Percentiles rank a stretch among this genome's conserved stretches.
phyloP scores from a whole-genome alignment of 495 filamentous ascomycete species.

The Aspergillus carlsbadensis region DNA sequence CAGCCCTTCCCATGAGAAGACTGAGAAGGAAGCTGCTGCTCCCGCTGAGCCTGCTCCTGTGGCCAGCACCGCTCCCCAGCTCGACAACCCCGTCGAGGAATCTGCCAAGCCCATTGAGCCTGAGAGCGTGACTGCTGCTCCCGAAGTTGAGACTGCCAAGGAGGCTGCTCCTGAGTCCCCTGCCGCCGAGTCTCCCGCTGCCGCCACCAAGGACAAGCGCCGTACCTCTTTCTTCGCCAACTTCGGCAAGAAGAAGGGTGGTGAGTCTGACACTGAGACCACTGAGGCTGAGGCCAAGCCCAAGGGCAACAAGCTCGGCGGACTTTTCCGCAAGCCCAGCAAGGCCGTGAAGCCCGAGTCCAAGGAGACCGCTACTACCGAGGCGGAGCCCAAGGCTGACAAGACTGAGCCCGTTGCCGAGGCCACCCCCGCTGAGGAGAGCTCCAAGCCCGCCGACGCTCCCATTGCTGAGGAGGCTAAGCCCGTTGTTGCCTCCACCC shows the following conservation, averaged over 20 bases:
- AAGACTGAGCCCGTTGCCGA: conserved; percentile 33
- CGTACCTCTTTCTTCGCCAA: conserved; percentile 56
- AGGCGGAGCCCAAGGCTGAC: conserved; percentile 27
- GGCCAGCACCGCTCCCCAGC: conserved; percentile 50
- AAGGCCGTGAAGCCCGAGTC: conserved; percentile 48
- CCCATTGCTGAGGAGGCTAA: conserved; percentile 34
- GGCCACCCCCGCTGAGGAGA: conserved; percentile 35
- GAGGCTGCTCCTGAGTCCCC: conserved; percentile 35
- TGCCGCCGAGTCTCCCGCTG: conserved; percentile 29
- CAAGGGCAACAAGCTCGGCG: conserved; percentile 52
- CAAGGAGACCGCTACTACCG: conserved; percentile 33
- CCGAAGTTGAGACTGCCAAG: conserved; percentile 42
- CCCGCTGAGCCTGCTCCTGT: conserved; percentile 44
- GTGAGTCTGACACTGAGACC: conserved; percentile 49
- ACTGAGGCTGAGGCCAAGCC: conserved; percentile 51
- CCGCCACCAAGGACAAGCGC: conserved; percentile 50
- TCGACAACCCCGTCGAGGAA: conserved; percentile 51
- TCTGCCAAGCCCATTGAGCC: conserved; percentile 45
- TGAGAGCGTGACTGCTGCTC: conserved; percentile 42
- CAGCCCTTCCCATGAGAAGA: conserved; percentile 52
- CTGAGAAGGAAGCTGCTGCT: conserved; percentile 50
- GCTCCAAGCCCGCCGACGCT: conserved; percentile 29
- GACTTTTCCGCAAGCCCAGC: conserved; percentile 58
- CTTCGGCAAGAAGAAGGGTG: conserved; percentile 52
- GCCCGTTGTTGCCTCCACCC: conserved; percentile 32